Base-by-base conservation (phyloP, 257 asterid genomes). In the Solanum tarijense region DNA sequence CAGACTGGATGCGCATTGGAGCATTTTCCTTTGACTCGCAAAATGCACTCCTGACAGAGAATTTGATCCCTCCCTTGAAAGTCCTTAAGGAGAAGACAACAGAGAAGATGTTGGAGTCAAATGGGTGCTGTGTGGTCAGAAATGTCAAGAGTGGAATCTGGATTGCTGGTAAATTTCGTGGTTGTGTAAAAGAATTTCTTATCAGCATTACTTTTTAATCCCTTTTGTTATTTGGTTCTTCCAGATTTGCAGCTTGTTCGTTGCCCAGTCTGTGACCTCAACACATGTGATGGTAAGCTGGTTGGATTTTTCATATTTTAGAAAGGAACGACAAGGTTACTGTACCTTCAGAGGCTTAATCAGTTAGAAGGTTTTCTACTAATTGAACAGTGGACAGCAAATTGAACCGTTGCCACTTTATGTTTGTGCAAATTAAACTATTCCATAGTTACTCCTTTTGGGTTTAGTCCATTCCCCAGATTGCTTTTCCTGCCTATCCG, bases 1-100 rank as follows among this genome's bases (percentile, higher is more conserved):
- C 90, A 95, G 99, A 96, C 88, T 96, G 98, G 99, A 93, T 95
- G 98, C 95, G 98, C 66, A 92, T 97, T 89, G 99, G 99, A 88
- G 98, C 98, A 27, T 97, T 97, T 91, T 88, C 88, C 85, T 91
- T 96, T 32, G 94, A 95, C 83, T 97, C 99, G 43, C 83, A 91
- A 66, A 91, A 85, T 87, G 99, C 98, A 62, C 87, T 94, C 87
- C 90, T 97, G 89, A 93, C 96, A 84, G 98, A 92, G 86, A 93
- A 86, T 84, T 89, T 96, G 88, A 79, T 72, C 75, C 88, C 92
- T 85, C 93, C 95, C 60, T 73, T 90, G 41, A 91, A 83, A 88
- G 73, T 92, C 88, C 93, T 92, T 74, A 90, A 84, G 83, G 89
- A 81, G 87, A 93, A 87, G 89, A 88, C 92, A 55, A 23, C 32